Evolutionary conservation across 176 grass and related monocot genomes (phyloP).

Genomic region (Chloris gayana): DNA sequence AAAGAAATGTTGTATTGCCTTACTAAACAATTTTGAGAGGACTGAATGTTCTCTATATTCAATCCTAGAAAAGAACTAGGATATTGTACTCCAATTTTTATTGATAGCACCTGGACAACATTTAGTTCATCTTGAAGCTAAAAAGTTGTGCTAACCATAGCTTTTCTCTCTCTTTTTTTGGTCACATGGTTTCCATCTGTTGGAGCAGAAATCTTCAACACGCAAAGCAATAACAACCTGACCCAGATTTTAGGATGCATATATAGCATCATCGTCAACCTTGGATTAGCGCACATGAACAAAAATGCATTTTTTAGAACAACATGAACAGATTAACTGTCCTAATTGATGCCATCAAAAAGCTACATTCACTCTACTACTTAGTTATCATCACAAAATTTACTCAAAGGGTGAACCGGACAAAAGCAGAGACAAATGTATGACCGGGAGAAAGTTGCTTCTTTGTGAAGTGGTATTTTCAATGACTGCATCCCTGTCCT

Average conservation of each 20-base stretch:
- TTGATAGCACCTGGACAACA: background rate
- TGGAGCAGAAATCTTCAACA: slow-evolving; percentile 35
- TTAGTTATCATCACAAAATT: background rate
- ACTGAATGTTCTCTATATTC: too few relatives aligned
- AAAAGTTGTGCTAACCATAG: too few relatives aligned
- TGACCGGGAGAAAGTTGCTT: slow-evolving; percentile 2
- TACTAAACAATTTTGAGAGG: slow-evolving; percentile 6
- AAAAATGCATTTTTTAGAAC: too few relatives aligned
- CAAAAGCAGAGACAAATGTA: slow-evolving; percentile 41
- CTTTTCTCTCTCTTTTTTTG: too few relatives aligned
- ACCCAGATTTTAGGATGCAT: background rate
- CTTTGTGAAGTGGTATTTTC: slow-evolving; percentile 13
- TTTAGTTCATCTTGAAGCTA: background rate
- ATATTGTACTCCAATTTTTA: background rate
- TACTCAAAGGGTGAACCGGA: slow-evolving; percentile 38
- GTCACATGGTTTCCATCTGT: slow-evolving; percentile 5
- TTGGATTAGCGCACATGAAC: slow-evolving; percentile 15
- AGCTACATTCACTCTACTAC: slow-evolving; percentile 13
- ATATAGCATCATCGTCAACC: slow-evolving; percentile 1
- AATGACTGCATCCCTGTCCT: background rate
- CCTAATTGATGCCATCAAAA: slow-evolving; percentile 22
- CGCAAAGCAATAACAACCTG: slow-evolving; percentile 12
- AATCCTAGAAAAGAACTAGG: background rate
- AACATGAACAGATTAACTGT: slow-evolving; percentile 21
- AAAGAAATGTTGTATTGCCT: background rate